Percentiles rank a stretch among this genome's conserved stretches.
Evolutionary conservation across 2,329 filamentous ascomycete species (phyloP).

Genomic region (Colletotrichum aenigma): DNA sequence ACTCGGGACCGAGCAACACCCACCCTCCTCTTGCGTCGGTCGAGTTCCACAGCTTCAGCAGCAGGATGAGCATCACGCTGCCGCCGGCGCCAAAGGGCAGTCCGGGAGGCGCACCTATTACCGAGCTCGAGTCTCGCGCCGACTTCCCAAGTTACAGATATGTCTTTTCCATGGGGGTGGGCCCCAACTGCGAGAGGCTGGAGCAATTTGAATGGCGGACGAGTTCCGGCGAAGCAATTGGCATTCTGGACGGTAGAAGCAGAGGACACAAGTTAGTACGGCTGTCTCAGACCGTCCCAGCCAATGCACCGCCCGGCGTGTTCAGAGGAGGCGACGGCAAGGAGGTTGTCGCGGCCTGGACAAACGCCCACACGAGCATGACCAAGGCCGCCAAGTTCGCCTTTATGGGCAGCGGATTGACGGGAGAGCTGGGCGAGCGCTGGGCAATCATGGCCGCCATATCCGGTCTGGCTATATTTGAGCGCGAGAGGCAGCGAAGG

Average conservation of each 20-base stretch:
- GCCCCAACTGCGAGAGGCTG: conserved; percentile 1
- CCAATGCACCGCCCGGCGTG: neutral
- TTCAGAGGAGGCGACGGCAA: conserved; percentile 33
- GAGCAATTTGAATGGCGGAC: conserved; percentile 50
- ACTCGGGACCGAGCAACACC: conserved; percentile 17
- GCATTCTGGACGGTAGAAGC: conserved; percentile 30
- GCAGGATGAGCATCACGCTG: conserved; percentile 11
- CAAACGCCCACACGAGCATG: conserved; percentile 32
- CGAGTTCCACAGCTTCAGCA: conserved; percentile 13
- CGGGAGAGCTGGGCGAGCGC: conserved; percentile 42
- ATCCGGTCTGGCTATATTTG: conserved; percentile 26
- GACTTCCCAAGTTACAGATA: conserved; percentile 26
- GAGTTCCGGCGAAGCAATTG: conserved; percentile 37
- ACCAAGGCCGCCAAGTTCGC: conserved; percentile 40
- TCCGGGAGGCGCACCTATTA: conserved; percentile 4
- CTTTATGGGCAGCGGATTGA: conserved; percentile 42
- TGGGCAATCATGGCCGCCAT: conserved; percentile 48
- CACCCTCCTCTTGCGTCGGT: conserved; percentile 18
- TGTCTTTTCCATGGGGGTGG: conserved; percentile 38
- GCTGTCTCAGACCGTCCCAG: conserved; percentile 23
- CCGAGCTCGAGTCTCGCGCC: neutral
- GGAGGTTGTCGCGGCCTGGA: conserved; percentile 48
- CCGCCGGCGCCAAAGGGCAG: conserved; percentile 3
- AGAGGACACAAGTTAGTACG: conserved; percentile 47
- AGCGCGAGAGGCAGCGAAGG: conserved; percentile 9